Base-by-base conservation (phyloP, 2,329 filamentous ascomycete genomes). In the Madurella mycetomatis region DNA sequence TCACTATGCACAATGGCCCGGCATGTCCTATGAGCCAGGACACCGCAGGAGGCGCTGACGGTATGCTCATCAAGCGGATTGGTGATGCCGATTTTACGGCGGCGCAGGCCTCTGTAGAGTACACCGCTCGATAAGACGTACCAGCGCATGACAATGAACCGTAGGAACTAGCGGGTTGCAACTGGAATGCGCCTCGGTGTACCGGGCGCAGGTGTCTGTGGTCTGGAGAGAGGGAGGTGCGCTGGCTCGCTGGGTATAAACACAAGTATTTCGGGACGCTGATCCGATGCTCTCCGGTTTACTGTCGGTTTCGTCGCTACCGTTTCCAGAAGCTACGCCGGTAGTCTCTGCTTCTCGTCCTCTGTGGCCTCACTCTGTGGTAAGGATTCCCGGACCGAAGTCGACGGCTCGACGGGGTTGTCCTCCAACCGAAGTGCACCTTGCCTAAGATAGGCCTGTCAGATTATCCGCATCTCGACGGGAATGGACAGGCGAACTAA, bases 361-460 rank as follows among this genome's bases (percentile, higher is more conserved):
- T 16, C n/a, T 34, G 15, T 30, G 4, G 4, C 40, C 16, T 9
- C 32, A 8, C 11, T 41, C 9, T 44, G 40, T 7, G 32, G 31
- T 13, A 19, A 11, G 8, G 4, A 12, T n/a, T 13, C 41, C n/a
- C 41, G 48, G 2, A 41, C 17, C 19, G 49, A 48, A 15, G 48
- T 11, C 9, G 19, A 8, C 16, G 46, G 12, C 12, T 17, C 9
- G 39, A 37, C 16, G 9, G 49, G 1, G 2, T 32, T 49, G 9
- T 59, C 56, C n/a, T 59, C 59, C 12, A 65, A 50, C 43, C 55
- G 47, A 45, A 63, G 57, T 5, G 52, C 49, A 9, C 60, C 55
- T 53, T 53, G 34, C 45, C 41, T 43, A 17, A 5, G 41, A 15
- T 12, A 11, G 9, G 16, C 41, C 1, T 9, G 41, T 25, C 4